Percentiles rank a stretch among this genome's conserved stretches.
phyloP scores from a whole-genome alignment of 768 basidiomycete genomes.

The Pulveroboletus sp. region DNA sequence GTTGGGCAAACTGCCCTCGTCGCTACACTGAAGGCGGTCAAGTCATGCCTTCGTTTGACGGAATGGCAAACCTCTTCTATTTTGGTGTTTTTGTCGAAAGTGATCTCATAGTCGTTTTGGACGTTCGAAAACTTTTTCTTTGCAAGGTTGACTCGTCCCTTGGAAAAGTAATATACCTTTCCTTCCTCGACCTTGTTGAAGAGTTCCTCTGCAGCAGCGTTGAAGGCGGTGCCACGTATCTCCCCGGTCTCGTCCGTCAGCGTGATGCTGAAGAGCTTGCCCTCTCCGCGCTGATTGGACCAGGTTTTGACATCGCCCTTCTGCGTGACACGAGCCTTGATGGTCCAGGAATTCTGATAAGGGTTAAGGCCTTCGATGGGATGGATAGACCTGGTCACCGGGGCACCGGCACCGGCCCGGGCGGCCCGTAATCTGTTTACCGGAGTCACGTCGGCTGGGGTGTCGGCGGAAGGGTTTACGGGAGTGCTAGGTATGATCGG shows the following conservation, averaged over 20 bases:
- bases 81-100: slow-evolving; percentile 75
- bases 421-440: slow-evolving; percentile 16
- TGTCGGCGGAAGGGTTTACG: slow-evolving; percentile 19
- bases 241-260: slow-evolving; percentile 94
- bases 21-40: slow-evolving; percentile 60
- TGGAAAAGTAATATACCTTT: slow-evolving; percentile 89
- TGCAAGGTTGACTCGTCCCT: slow-evolving; percentile 88
- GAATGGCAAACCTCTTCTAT: slow-evolving; percentile 66
- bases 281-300: slow-evolving; percentile 87
- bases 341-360: slow-evolving; percentile 98
- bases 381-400: slow-evolving; percentile 42
- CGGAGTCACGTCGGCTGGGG: slow-evolving; percentile 27
- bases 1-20: slow-evolving; percentile 68
- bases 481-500: slow-evolving; percentile 33
- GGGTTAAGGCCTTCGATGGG: slow-evolving; percentile 95
- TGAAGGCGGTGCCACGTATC: slow-evolving; percentile 91
- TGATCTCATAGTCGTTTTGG: slow-evolving; percentile 89
- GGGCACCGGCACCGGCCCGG: slow-evolving; percentile 6
- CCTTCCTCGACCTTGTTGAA: slow-evolving; percentile 86
- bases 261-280: slow-evolving; percentile 89
- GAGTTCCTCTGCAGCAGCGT: slow-evolving; percentile 74
- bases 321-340: slow-evolving; percentile 88
- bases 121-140: slow-evolving; percentile 95
- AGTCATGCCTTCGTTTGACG: background rate
- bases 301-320: slow-evolving; percentile 89